Conservation (phyloP, 148 eudicot genomes). For the Persicaria tinctoria region DNA sequence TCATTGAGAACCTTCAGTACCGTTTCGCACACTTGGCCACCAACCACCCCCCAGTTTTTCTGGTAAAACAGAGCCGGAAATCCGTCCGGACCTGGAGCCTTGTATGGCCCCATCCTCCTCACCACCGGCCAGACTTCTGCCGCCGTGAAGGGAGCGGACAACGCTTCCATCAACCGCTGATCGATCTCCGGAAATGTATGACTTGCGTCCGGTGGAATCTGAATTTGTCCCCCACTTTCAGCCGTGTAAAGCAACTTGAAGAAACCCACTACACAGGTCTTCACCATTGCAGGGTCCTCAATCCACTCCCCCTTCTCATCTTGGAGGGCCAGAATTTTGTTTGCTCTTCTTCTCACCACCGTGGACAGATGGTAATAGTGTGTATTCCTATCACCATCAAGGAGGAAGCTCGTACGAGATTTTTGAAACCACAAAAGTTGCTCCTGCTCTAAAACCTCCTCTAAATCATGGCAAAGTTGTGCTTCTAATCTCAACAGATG, state of each 20-base stretch:
- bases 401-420: background rate
- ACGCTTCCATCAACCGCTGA: no score
- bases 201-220: no score
- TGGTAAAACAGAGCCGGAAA: background rate
- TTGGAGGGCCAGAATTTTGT: background rate
- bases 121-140: background rate
- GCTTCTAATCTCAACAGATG: background rate
- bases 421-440: background rate
- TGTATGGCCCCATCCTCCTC: background rate
- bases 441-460: background rate
- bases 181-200: no score
- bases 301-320: background rate
- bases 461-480: background rate
- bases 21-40: background rate
- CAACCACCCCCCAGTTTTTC: background rate
- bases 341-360: background rate
- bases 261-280: background rate
- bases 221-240: background rate
- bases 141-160: background rate
- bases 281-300: background rate
- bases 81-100: background rate
- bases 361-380: background rate
- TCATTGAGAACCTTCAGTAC: background rate
- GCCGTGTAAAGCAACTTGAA: background rate
- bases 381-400: background rate